These are phyloP conservation scores for Thymus mandschuricus DNA, from an alignment of 257 asterid genomes.

Conservation along the genomic window DNA sequence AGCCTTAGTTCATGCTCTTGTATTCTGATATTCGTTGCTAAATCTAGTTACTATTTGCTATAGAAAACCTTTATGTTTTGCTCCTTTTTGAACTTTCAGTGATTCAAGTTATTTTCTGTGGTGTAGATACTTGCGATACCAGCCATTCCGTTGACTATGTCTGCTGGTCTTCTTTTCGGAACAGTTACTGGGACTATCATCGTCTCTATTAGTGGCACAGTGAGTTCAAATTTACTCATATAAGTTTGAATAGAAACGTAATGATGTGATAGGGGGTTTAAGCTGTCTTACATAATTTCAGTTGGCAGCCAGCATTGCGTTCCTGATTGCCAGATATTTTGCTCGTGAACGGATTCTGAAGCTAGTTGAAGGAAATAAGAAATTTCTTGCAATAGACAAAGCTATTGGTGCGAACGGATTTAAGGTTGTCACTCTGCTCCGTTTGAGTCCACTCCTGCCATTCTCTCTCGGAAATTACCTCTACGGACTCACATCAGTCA, in stretches of 20 bases:
- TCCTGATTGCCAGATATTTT: conserved; percentile 95
- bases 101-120: conserved; percentile 32
- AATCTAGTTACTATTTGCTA: conserved; percentile 1
- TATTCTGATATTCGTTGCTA: background rate
- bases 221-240: conserved; percentile 39
- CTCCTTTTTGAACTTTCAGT: conserved; percentile 19
- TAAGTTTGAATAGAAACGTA: background rate
- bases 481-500: conserved; percentile 93
- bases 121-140: conserved; percentile 92
- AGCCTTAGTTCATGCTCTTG: background rate
- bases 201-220: conserved; percentile 96
- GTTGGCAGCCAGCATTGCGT: conserved; percentile 93
- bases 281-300: conserved; percentile 39
- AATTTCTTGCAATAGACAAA: conserved; percentile 93
- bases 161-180: conserved; percentile 97
- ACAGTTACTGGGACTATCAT: conserved; percentile 79
- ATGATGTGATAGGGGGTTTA: conserved; percentile 22
- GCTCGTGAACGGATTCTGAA: conserved; percentile 97
- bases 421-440: conserved; percentile 94
- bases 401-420: conserved; percentile 98
- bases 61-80: background rate
- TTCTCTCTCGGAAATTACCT: conserved; percentile 96
- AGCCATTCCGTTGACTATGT: conserved; percentile 94
- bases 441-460: conserved; percentile 97
- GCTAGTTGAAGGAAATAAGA: conserved; percentile 94